Evolutionary conservation across 257 asterid genomes (phyloP), one percentile per base, ranked within the genome.

Genomic region (Solanum dulcamara): DNA sequence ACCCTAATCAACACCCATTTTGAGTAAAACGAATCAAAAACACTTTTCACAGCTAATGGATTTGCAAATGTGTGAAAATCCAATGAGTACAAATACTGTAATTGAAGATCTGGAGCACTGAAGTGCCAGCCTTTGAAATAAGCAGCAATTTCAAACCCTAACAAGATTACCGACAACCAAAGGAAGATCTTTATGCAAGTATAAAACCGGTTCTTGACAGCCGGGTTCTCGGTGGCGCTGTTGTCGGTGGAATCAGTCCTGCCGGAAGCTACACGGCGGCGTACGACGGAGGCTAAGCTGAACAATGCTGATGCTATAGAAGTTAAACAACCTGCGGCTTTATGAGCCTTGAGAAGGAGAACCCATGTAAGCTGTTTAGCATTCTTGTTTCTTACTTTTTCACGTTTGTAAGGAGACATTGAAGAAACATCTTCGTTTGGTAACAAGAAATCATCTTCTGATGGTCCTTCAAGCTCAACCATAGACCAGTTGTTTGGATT

Each of bases 361-460:
- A 96, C 98, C 99, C 99, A 96, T 6, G 99, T 96, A 20, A 94
- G 93, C 92, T 96, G 99, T 89, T 94, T 96, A 17, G 99, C 99
- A 89, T 96, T 96, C 93, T 90, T 93, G 98, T 96, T 93, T 32
- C 97, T 90, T 24, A 91, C 92, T 26, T 94, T 94, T 38, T 93
- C 91, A 13, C 62, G 84, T 38, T 80, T 79, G 24, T 48, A 79
- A 15, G 83, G 83, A 48, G 83, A 30, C 64, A 79, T 48, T 46
- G 83, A 46, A 48, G 83, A 46, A 48, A 48, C 64, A 28, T 79
- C 70, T 17, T 42, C 82, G 81, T 87, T 32, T 92, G 64, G 38
- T 91, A 90, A 87, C 57, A 93, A 72, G 85, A 93, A 94, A 42
- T 96, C 98, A 6, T 92, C 98, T 38, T 94, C 97, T 0, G 95